A percentile compares a stretch with the other conserved stretches of the same genome.
Conservation (phyloP, 2,329 filamentous ascomycete species). For the Cladosporium cucumerinum region DNA sequence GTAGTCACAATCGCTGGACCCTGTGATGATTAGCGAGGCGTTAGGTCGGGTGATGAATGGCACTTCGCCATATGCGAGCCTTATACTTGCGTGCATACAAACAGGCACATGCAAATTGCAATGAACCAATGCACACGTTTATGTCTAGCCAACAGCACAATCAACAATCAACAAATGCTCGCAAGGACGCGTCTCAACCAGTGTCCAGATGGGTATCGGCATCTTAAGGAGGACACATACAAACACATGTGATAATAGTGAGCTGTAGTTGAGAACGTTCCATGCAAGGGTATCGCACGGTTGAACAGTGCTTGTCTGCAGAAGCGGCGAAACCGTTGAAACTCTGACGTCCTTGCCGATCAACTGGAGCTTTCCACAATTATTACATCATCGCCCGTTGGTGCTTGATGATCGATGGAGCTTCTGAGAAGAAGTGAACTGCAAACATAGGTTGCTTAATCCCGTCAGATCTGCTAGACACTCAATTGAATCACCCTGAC, state of each 20-base stretch:
- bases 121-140: neutral
- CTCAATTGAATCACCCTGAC: neutral
- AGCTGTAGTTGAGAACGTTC: neutral
- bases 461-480: neutral
- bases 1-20: neutral
- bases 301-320: neutral
- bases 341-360: constrained; percentile 9
- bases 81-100: neutral
- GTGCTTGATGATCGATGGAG: constrained; percentile 1
- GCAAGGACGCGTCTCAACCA: neutral
- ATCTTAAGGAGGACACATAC: neutral
- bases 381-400: constrained; percentile 13
- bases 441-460: neutral
- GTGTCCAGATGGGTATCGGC: neutral
- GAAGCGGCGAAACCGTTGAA: neutral
- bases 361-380: neutral
- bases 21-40: constrained; percentile 29
- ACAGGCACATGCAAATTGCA: neutral
- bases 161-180: neutral
- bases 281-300: neutral
- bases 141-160: neutral
- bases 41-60: constrained; percentile 16
- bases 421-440: neutral
- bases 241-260: neutral
- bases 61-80: neutral